A percentile compares a stretch with the other conserved stretches of the same genome.
Evolutionary conservation across 495 filamentous ascomycete genomes (phyloP).

Genomic region (Penicillium cosmopolitanum): DNA sequence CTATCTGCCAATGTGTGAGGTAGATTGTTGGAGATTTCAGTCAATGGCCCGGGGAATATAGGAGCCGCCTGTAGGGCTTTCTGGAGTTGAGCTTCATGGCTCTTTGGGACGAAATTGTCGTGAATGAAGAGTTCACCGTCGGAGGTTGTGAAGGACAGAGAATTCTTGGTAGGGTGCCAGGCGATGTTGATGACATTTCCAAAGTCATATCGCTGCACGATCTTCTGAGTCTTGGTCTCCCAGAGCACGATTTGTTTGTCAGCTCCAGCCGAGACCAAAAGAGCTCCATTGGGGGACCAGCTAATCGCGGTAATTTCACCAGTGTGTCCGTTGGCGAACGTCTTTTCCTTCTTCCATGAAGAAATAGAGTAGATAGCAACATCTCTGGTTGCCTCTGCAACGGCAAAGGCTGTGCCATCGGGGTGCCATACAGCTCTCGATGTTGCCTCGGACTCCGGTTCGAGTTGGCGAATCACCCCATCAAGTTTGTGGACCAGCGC

Average conservation of each 20-base stretch:
- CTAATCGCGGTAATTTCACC: constrained; percentile 84
- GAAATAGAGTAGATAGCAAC: constrained; percentile 81
- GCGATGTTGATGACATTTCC: constrained; percentile 78
- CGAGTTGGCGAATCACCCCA: constrained; percentile 77
- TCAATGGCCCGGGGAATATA: constrained; percentile 78
- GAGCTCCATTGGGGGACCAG: constrained; percentile 93
- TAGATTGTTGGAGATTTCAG: constrained; percentile 70
- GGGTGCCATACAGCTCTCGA: constrained; percentile 88
- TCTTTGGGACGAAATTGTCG: constrained; percentile 72
- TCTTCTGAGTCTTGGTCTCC: constrained; percentile 84
- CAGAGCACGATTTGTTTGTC: constrained; percentile 86
- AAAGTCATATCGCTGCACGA: constrained; percentile 68
- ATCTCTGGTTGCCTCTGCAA: constrained; percentile 80
- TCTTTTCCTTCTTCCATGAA: constrained; percentile 84
- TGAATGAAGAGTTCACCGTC: constrained; percentile 92
- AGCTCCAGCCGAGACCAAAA: constrained; percentile 79
- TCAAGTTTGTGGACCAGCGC: constrained; percentile 81
- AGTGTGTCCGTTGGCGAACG: constrained; percentile 76
- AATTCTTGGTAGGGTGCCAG: constrained; percentile 91
- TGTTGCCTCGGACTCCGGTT: constrained; percentile 76
- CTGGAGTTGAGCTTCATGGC: constrained; percentile 62
- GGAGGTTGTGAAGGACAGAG: constrained; percentile 85
- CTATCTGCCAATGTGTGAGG: constrained; percentile 59
- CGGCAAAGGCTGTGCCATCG: constrained; percentile 88
- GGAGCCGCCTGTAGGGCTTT: constrained; percentile 74